Evolutionary conservation across 257 asterid genomes (phyloP).

Genomic region (Nicotiana undulata): DNA sequence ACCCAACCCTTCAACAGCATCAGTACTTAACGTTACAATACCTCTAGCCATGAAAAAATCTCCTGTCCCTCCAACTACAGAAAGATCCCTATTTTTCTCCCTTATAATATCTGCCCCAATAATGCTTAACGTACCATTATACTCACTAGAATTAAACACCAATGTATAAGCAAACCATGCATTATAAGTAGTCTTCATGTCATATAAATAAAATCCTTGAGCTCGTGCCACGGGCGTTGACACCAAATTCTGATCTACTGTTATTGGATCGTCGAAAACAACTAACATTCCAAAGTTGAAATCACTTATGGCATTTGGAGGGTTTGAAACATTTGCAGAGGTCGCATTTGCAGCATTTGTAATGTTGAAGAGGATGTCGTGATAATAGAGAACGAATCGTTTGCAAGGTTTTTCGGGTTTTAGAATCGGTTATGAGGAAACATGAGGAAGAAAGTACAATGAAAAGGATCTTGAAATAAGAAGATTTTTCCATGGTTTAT

Average conservation of each 20-base stretch:
- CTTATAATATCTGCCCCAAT: constrained; percentile 51
- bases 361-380: constrained; percentile 51
- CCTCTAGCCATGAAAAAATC: constrained; percentile 70
- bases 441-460: constrained; percentile 2
- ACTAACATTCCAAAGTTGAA: constrained; percentile 36
- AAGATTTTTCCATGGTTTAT: constrained; percentile 1
- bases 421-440: not conserved
- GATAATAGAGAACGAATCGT: constrained; percentile 46
- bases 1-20: constrained; percentile 29
- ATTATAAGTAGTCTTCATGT: constrained; percentile 24
- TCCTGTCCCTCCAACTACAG: constrained; percentile 60
- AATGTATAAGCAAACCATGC: constrained; percentile 70
- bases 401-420: constrained; percentile 40
- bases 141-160: constrained; percentile 39
- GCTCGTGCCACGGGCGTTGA: constrained; percentile 46
- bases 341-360: constrained; percentile 47
- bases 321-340: constrained; percentile 26
- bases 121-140: constrained; percentile 41
- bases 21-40: constrained; percentile 37
- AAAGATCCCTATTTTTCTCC: constrained; percentile 42
- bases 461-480: constrained; percentile 4
- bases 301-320: constrained; percentile 17
- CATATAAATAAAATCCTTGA: constrained; percentile 57
- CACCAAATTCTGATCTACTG: constrained; percentile 30
- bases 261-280: constrained; percentile 54